These are phyloP conservation scores for Solanum piurae DNA, from an alignment of 257 asterid species.

Conservation along the genomic window DNA sequence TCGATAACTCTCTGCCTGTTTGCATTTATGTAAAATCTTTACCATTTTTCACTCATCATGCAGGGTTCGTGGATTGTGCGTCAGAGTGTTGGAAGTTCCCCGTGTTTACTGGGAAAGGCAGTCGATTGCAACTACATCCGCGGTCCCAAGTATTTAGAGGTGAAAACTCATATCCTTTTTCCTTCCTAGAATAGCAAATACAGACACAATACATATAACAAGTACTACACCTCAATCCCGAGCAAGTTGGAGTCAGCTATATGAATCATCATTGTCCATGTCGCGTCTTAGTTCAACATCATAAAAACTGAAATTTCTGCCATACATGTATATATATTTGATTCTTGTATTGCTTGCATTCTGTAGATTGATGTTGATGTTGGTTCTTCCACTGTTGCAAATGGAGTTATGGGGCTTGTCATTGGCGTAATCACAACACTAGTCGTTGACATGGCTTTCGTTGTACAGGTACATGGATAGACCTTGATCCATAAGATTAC, in stretches of 20 bases:
- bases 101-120: constrained; percentile 93
- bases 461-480: constrained; percentile 65
- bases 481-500: neutral
- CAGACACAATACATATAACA: neutral
- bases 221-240: neutral
- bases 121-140: constrained; percentile 94
- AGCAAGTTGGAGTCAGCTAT: neutral
- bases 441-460: constrained; percentile 98
- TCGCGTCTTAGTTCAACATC: neutral
- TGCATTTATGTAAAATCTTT: neutral
- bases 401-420: constrained; percentile 97
- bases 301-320: neutral
- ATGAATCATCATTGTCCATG: neutral
- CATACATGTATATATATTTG: neutral
- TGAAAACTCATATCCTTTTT: constrained; percentile 9
- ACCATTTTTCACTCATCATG: neutral
- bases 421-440: constrained; percentile 82
- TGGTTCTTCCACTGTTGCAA: constrained; percentile 95
- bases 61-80: constrained; percentile 99
- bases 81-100: constrained; percentile 99
- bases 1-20: neutral
- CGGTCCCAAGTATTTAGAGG: constrained; percentile 82
- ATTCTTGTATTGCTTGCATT: neutral
- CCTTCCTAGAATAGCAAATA: neutral
- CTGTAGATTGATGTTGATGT: constrained; percentile 87